Evolutionary conservation across 2,329 filamentous ascomycete genomes (phyloP), one percentile per base, ranked within the genome.

Genomic region (Periconia macrospinosa): DNA sequence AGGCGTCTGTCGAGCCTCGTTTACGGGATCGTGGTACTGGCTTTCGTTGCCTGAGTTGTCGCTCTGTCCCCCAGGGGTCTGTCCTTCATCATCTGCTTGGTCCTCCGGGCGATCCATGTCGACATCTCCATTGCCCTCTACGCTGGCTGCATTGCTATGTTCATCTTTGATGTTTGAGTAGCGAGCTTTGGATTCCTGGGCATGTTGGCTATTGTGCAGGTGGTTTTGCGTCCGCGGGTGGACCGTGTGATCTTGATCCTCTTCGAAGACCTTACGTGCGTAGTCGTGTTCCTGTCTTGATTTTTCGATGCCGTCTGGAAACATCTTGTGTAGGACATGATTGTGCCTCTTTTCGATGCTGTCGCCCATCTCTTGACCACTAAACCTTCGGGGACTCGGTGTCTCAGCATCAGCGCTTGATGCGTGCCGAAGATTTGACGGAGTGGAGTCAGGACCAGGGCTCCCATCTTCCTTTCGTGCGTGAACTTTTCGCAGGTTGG

Each of bases 401-500:
- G 68, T 67, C n/a, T 69, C 61, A 8, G 58, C 50, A 11, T 51
- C 58, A 13, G 47, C 50, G 8, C 55, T 64, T 3, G 46, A 41
- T 3, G 59, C 50, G 30, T 59, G 50, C 6, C 60, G 62, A 2
- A 60, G 48, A 40, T 57, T 64, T 13, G 56, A 60, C 7, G 71
- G 69, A 1, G 70, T 71, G 44, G 56, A 63, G 33, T 55, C 52
- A 10, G 61, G 59, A 5, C 66, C 30, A 8, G 56, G 56, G 13
- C 57, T 60, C 27, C 61, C 62, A 23, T 72, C 68, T 41, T 81
- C 78, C 50, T 79, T 80, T 53, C 77, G 75, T 20, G 78, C 78
- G 59, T 81, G 78, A 3, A 81, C 79, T 57, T 80, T 81, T 40
- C 79, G 73, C 14, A 81, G 62, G 54, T 81, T 81, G 45, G 78